phyloP scores from a whole-genome alignment of 2,329 filamentous ascomycete species.

The Zymoseptoria pseudotritici region DNA sequence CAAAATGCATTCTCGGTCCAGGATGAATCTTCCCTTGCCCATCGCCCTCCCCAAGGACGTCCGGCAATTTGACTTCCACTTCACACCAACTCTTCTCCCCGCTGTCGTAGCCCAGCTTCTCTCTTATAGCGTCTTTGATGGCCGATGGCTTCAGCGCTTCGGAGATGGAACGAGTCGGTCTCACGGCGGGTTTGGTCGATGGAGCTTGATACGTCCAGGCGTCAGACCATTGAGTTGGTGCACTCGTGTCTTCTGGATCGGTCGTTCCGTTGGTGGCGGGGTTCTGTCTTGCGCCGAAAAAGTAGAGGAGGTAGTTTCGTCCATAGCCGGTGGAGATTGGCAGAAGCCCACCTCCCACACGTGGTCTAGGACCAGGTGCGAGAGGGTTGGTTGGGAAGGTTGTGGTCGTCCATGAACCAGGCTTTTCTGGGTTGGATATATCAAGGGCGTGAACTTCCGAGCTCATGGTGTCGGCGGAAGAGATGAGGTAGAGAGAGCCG shows the following conservation, averaged over 20 bases:
- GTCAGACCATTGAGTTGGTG: constrained; percentile 31
- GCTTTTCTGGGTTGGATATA: constrained; percentile 16
- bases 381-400: constrained; percentile 38
- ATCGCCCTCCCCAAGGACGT: constrained; percentile 27
- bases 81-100: constrained; percentile 38
- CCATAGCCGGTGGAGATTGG: constrained; percentile 39
- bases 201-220: constrained; percentile 41
- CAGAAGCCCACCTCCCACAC: constrained; percentile 33
- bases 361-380: constrained; percentile 35
- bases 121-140: constrained; percentile 38
- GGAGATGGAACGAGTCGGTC: constrained; percentile 19
- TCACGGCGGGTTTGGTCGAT: constrained; percentile 26
- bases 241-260: constrained; percentile 14
- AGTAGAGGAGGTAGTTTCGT: constrained; percentile 38
- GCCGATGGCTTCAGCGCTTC: constrained; percentile 35
- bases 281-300: constrained; percentile 31
- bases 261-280: constrained; percentile 10
- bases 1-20: constrained; percentile 37
- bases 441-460: constrained; percentile 24
- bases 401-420: constrained; percentile 32
- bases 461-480: constrained; percentile 27
- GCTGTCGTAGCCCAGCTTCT: constrained; percentile 34
- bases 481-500: constrained; percentile 35
- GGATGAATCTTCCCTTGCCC: constrained; percentile 37
- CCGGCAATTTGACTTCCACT: constrained; percentile 33